Percentiles rank a stretch among this genome's conserved stretches.
Conservation (phyloP, 1,139 yeast genomes). For the Pneumocystis oryctolagi region DNA sequence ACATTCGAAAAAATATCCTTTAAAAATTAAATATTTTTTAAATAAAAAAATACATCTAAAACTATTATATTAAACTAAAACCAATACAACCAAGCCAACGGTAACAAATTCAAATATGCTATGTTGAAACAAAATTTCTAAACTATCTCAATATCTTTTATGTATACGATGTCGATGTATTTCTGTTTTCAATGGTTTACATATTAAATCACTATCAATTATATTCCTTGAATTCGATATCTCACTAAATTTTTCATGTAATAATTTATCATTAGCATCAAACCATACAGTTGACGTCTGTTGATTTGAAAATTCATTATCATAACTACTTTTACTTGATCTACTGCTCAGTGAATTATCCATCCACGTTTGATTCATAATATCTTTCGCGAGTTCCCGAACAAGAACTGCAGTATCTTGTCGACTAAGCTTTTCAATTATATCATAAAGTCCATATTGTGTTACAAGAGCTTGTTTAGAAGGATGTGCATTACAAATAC, state of each 20-base stretch:
- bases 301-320: not conserved
- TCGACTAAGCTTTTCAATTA: conserved; percentile 6
- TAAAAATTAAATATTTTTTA: not conserved
- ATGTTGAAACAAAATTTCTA: not conserved
- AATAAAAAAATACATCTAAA: not conserved
- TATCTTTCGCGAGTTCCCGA: conserved; percentile 14
- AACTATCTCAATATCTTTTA: not conserved
- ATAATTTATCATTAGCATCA: not conserved
- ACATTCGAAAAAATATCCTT: not conserved
- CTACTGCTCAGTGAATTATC: not conserved
- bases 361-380: conserved; percentile 1
- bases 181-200: not conserved
- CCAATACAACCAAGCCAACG: not conserved
- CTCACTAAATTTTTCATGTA: not conserved
- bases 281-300: not conserved
- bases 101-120: not conserved
- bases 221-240: not conserved
- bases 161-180: not conserved
- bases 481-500: conserved; percentile 12
- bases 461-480: not conserved
- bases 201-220: not conserved
- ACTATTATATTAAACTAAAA: not conserved
- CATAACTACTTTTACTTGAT: not conserved
- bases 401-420: conserved; percentile 15
- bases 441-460: conserved; percentile 8